Evolutionary conservation across 257 asterid genomes (phyloP), one percentile per base, ranked within the genome.

Genomic region (Lantana camara): DNA sequence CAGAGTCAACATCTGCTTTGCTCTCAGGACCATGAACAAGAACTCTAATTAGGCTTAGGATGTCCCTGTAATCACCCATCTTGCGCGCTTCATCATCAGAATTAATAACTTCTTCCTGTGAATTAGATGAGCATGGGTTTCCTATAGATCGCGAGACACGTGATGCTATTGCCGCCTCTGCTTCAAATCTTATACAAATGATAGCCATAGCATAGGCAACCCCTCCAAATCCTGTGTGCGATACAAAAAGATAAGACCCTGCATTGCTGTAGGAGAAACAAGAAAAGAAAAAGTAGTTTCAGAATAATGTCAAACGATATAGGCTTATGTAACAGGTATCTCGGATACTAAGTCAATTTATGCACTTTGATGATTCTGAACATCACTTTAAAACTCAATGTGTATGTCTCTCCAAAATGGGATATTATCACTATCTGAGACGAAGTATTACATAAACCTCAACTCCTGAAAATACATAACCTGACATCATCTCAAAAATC

Each of bases 171-270:
- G 69, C 73, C 52, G 77, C 82, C 77, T 83, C 96, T 53, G 88
- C 91, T 77, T 82, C 88, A 71, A 92, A 95, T 69, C 79, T 83
- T 67, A 83, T 71, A 79, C 97, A 92, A 73, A 87, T 80, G 70
- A 92, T 87, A 68, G 95, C 89, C 98, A 92, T 89, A 52, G 98
- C 98, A 81, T 92, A 92, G 24, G 98, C 82, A 82, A 92, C 91
- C 77, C 97, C 97, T 65, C 98, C 98, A 73, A 85, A 89, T 78
- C 98, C 97, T 63, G 98, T 92, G 93, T 92, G 98, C 57, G 98
- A 89, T 78, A 92, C 88, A 79, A 82, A 92, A 60, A 92, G 97
- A 80, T 92, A 92, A 66, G 96, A 85, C 75, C 95, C 96, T 75
- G 96, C 97, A 53, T 85, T 67, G 78, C 97, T 89, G 86, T 70